A percentile compares a stretch with the other conserved stretches of the same genome.
phyloP scores from a whole-genome alignment of 495 filamentous ascomycete genomes.

The Xylaria venustula region DNA sequence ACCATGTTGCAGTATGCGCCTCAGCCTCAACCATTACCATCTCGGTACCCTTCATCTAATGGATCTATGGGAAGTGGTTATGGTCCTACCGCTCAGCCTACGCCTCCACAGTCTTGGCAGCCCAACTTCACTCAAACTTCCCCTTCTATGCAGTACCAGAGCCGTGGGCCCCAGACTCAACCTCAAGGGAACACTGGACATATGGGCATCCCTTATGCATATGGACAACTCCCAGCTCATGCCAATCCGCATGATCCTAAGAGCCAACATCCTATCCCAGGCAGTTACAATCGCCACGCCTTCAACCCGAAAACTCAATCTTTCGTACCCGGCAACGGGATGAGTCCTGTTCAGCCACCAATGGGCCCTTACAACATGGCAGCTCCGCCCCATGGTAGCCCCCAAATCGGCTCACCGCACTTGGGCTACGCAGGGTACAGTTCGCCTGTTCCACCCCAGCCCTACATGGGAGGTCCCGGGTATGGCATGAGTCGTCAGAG shows the following conservation, averaged over 20 bases:
- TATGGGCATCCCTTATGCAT: slow-evolving; percentile 62
- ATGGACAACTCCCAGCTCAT: slow-evolving; percentile 72
- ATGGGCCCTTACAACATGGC: slow-evolving; percentile 30
- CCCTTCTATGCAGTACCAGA: slow-evolving; percentile 14
- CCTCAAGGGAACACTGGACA: slow-evolving; percentile 35
- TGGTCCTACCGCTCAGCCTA: slow-evolving; percentile 35
- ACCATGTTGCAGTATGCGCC: slow-evolving; percentile 26
- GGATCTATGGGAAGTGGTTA: slow-evolving; percentile 40
- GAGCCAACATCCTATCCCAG: slow-evolving; percentile 73
- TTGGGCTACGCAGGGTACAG: slow-evolving; percentile 41
- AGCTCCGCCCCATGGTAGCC: slow-evolving; percentile 43
- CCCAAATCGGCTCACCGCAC: slow-evolving; percentile 45
- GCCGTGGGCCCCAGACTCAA: slow-evolving; percentile 25
- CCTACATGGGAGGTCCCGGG: slow-evolving; percentile 35
- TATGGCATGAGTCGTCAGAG: slow-evolving; percentile 55
- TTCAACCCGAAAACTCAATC: slow-evolving; percentile 93
- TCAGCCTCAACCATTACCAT: slow-evolving; percentile 26
- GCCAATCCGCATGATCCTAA: slow-evolving; percentile 63
- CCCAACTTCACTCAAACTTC: slow-evolving; percentile 32
- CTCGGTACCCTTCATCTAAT: slow-evolving; percentile 36
- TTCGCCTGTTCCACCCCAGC: slow-evolving; percentile 38
- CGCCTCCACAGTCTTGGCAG: slow-evolving; percentile 37
- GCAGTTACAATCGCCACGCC: slow-evolving; percentile 75
- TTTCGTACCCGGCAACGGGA: slow-evolving; percentile 68
- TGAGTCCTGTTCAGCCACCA: slow-evolving; percentile 41